Percentiles rank a stretch among this genome's conserved stretches.
These are phyloP conservation scores for Sicyos baderoa DNA, from an alignment of 306 rosid species.

Conservation along the genomic window DNA sequence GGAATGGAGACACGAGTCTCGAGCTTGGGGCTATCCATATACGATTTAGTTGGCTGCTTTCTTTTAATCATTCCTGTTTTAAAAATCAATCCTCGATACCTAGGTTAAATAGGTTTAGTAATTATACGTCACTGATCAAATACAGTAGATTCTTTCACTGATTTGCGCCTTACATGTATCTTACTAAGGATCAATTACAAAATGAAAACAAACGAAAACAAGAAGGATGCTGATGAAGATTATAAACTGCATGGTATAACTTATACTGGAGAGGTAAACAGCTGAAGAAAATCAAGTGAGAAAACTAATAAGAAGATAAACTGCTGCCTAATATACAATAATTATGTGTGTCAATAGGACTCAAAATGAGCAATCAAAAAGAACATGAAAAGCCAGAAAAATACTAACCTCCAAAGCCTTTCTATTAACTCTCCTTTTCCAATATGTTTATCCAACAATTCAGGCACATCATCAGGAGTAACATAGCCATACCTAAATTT, in stretches of 20 bases:
- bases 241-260: neutral
- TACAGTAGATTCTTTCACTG: neutral
- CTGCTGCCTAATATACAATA: neutral
- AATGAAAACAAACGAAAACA: conserved; percentile 1
- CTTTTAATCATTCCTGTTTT: neutral
- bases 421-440: conserved; percentile 67
- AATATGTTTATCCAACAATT: conserved; percentile 74
- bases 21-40: no score
- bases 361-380: conserved; percentile 1
- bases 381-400: neutral
- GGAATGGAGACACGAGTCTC: no score
- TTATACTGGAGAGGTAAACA: neutral
- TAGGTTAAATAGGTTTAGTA: neutral
- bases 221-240: neutral
- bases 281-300: neutral
- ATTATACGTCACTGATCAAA: neutral
- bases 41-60: neutral
- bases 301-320: neutral
- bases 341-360: neutral
- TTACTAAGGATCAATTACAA: neutral
- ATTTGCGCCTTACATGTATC: neutral
- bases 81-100: neutral
- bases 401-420: conserved; percentile 73
- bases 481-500: conserved; percentile 83
- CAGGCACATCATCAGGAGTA: conserved; percentile 77